Conservation (phyloP, 176 grass and related monocot genomes). For the Rhynchospora tenuis region DNA sequence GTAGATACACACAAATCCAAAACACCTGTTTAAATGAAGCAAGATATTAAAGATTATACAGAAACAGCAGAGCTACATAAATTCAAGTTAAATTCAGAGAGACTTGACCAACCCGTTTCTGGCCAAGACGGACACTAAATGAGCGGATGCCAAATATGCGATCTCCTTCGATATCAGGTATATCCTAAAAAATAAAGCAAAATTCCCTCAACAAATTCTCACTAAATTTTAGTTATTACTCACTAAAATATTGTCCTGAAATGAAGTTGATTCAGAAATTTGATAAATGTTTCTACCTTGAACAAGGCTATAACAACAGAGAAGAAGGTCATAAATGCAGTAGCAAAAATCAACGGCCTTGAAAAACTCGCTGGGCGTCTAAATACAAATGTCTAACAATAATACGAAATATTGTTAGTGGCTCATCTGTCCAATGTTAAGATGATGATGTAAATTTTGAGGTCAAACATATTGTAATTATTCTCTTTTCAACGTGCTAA, state of each 20-base stretch:
- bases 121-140: constrained; percentile 75
- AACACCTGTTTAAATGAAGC: constrained; percentile 57
- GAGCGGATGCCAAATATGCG: constrained; percentile 88
- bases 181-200: constrained; percentile 52
- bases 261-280: background rate
- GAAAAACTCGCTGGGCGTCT: constrained; percentile 61
- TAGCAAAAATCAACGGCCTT: constrained; percentile 82
- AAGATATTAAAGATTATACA: background rate
- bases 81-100: background rate
- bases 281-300: constrained; percentile 48
- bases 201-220: background rate
- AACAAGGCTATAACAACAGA: constrained; percentile 98
- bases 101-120: constrained; percentile 55
- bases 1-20: constrained; percentile 80
- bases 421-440: background rate
- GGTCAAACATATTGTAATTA: background rate
- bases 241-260: background rate
- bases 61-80: background rate
- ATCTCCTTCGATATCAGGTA: constrained; percentile 92
- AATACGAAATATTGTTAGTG: background rate
- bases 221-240: background rate
- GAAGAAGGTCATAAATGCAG: constrained; percentile 97
- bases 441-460: background rate
- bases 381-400: constrained; percentile 83
- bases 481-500: background rate